phyloP scores from a whole-genome alignment of 2,329 filamentous ascomycete species.

The Fusarium piperis region DNA sequence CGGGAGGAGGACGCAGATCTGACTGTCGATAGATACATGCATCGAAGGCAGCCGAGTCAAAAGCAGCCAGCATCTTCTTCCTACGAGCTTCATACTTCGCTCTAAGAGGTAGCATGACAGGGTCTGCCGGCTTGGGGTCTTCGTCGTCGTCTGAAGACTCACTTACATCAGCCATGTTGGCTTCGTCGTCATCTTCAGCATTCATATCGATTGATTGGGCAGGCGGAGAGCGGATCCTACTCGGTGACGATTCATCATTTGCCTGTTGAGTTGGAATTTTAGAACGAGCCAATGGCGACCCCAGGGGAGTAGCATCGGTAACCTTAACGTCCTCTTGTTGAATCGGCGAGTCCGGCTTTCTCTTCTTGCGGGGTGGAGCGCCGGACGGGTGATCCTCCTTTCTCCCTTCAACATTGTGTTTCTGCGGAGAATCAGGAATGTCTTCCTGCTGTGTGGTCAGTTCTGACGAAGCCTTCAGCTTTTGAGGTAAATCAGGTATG shows the following conservation, averaged over 20 bases:
- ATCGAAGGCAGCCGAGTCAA: slow-evolving; percentile 48
- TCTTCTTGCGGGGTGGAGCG: neutral
- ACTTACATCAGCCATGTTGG: slow-evolving; percentile 18
- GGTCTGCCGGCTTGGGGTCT: neutral
- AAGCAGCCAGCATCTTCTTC: slow-evolving; percentile 15
- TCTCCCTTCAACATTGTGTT: neutral
- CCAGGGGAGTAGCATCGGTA: neutral
- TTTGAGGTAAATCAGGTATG: neutral
- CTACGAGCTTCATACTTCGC: slow-evolving; percentile 16
- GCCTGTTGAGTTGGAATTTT: neutral
- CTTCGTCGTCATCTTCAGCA: slow-evolving; percentile 8
- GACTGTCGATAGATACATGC: slow-evolving; percentile 52
- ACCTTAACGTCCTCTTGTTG: slow-evolving; percentile 2
- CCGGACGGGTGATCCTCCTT: neutral
- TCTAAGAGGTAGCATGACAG: slow-evolving; percentile 1
- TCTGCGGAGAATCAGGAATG: neutral
- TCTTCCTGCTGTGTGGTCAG: neutral
- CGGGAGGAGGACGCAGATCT: slow-evolving; percentile 36
- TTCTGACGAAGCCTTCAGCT: neutral
- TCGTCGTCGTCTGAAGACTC: slow-evolving; percentile 4
- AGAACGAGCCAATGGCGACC: slow-evolving; percentile 1
- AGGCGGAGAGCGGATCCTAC: neutral
- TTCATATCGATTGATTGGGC: neutral
- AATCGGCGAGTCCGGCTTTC: neutral
- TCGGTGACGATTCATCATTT: neutral